A percentile compares a stretch with the other conserved stretches of the same genome.
Evolutionary conservation across 495 filamentous ascomycete species (phyloP).

Genomic region (Aspergillus nidulans): DNA sequence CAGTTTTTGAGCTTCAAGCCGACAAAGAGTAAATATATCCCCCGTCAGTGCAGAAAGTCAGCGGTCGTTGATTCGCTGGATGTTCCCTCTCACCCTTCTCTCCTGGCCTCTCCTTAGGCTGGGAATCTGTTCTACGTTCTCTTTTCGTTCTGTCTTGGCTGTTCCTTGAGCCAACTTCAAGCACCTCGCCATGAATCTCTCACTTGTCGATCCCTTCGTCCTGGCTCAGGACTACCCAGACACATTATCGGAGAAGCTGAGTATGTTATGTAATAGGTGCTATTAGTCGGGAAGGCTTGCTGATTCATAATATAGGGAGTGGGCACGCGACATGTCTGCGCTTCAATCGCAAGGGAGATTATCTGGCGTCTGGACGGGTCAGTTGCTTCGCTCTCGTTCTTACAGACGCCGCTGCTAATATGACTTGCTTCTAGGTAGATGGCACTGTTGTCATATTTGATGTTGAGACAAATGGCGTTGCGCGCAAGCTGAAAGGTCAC

Average conservation of each 20-base stretch:
- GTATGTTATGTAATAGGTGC: constrained; percentile 47
- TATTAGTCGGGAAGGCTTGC: too few species aligned
- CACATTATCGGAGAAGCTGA: constrained; percentile 75
- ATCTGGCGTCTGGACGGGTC: constrained; percentile 86
- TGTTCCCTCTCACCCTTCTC: constrained; percentile 22
- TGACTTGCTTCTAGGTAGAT: constrained; percentile 53
- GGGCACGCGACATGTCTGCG: constrained; percentile 68
- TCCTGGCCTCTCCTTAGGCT: constrained; percentile 32
- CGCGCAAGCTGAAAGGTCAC: constrained; percentile 87
- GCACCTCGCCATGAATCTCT: constrained; percentile 61
- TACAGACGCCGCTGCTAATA: constrained; percentile 10
- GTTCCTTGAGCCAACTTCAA: neutral
- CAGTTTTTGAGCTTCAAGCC: constrained; percentile 8
- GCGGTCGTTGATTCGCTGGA: constrained; percentile 19
- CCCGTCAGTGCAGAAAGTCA: constrained; percentile 7
- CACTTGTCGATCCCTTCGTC: constrained; percentile 73
- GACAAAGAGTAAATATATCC: constrained; percentile 9
- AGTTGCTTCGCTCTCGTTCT: constrained; percentile 18
- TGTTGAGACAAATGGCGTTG: constrained; percentile 91
- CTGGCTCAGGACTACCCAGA: constrained; percentile 96
- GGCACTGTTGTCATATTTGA: constrained; percentile 95
- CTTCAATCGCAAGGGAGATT: constrained; percentile 91
- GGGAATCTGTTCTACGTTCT: constrained; percentile 11
- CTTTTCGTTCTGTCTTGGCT: neutral
- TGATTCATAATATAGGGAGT: constrained; percentile 37